Evolutionary conservation across 1,139 yeast genomes (phyloP), one percentile per base, ranked within the genome.

Genomic region (Pichia sp.): DNA sequence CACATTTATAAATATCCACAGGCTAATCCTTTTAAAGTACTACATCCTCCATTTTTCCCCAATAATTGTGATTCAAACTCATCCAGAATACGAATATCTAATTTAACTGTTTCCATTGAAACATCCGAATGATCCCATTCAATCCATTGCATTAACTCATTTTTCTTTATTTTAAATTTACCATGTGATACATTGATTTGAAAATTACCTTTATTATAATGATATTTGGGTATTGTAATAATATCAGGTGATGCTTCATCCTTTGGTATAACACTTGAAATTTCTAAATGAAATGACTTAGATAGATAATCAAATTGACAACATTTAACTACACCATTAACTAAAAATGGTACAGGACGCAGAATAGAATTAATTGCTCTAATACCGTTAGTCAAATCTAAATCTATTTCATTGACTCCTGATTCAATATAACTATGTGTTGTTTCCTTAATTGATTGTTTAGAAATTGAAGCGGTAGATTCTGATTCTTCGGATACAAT

Each of bases 141-240:
- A 42, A 87, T 56, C 34, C 77, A 65, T 49, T 81, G 85, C 18
- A 66, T 61, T 5, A 65, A 59, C 10, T 67, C 67, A 51, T 76
- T 74, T 48, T 71, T 73, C 39, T 66, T 66, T 50, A 78, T 72
- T 19, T 61, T 49, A 10, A 56, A 47, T 3, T 36, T 43, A 1
- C 95, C 96, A 0, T 78, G 65, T 5, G 78, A 68, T 16, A 74
- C 64, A 22, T 61, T 61, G 24, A 69, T 68, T 30, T 70, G 74
- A 38, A 72, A 67, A 40, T 69, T 59, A 53, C 71, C 68, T 33
- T 65, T 38, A 57, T 67, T 78, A 53, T 70, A 87, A 57, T 88
- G 95, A 70, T 78, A 73, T 25, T 68, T 68, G 0, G 96, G 96
- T 21, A 86, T 59, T 55, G 68, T 83, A 3, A 88, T 72, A 32